Evolutionary conservation across 169 alveolate species (phyloP).

Genomic region (Eimeria maxima): DNA sequence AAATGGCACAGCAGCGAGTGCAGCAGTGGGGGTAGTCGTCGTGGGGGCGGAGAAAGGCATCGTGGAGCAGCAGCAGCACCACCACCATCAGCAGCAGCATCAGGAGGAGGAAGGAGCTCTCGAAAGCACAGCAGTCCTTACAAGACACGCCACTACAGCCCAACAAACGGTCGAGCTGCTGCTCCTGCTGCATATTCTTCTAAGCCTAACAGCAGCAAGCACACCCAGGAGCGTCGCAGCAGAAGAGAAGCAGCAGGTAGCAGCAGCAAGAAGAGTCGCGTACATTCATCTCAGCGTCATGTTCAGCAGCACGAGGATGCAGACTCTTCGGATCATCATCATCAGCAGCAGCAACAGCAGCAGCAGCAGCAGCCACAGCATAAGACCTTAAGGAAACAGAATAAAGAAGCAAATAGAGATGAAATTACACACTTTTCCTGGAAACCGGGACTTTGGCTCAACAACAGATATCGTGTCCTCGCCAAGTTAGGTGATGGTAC

Average conservation of each 20-base stretch:
- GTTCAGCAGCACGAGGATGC: not conserved
- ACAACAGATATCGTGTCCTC: conserved; percentile 91
- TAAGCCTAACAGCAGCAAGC: not conserved
- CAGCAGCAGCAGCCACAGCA: not conserved
- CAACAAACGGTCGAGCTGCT: not conserved
- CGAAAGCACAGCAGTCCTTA: not conserved
- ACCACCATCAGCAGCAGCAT: not conserved
- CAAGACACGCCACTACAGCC: conserved; percentile 1
- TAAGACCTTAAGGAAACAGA: conserved; percentile 82
- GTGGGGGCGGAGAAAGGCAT: not conserved
- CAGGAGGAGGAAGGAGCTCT: not conserved
- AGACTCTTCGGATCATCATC: not conserved
- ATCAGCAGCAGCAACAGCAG: conserved; percentile 19
- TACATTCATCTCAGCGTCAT: not conserved
- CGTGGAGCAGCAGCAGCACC: conserved; percentile 20
- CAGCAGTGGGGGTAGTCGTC: conserved; percentile 28
- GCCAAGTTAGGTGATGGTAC: conserved; percentile 98
- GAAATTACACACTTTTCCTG: conserved; percentile 87
- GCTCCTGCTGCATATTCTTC: not conserved
- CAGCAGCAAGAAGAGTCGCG: conserved; percentile 57
- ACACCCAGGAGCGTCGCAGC: not conserved
- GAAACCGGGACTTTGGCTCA: conserved; percentile 86
- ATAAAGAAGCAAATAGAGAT: conserved; percentile 84
- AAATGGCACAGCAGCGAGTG: not conserved
- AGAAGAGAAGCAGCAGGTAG: conserved; percentile 37